Conservation (phyloP, 1,139 yeast species). For the Sugiyamaella xylanicola region DNA sequence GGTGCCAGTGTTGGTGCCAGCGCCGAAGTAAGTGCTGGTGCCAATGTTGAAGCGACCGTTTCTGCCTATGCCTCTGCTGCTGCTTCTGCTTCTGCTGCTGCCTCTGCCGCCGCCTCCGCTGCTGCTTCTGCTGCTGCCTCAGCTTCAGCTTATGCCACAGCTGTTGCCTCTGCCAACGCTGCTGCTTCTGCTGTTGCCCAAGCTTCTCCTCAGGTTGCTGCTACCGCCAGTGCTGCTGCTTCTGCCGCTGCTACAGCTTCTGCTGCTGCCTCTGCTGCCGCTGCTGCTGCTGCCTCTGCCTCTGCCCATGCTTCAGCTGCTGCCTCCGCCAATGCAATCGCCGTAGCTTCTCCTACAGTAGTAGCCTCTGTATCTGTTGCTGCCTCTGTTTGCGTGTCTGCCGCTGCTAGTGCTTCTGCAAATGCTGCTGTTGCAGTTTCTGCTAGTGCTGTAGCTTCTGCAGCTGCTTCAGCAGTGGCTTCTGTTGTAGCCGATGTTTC, state of each 20-base stretch:
- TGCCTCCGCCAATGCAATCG: conserved; percentile 3
- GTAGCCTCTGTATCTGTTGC: conserved; percentile 2
- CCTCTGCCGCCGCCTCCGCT: background rate
- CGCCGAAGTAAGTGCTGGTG: background rate
- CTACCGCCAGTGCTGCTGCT: conserved; percentile 14
- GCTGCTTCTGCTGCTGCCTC: conserved; percentile 1
- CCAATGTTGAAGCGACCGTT: background rate
- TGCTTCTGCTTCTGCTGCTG: conserved; percentile 1
- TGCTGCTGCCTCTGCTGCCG: conserved; percentile 14
- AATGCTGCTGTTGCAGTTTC: conserved; percentile 1
- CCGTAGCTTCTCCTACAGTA: background rate
- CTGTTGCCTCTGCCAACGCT: conserved; percentile 8
- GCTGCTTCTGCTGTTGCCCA: conserved; percentile 9
- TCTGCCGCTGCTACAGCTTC: conserved; percentile 11
- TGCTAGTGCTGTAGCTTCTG: conserved; percentile 8
- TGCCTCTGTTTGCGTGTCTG: background rate
- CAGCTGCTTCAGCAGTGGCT: background rate
- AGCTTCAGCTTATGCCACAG: background rate
- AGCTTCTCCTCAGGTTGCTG: conserved; percentile 4
- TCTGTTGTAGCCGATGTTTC: background rate
- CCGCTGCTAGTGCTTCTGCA: conserved; percentile 13
- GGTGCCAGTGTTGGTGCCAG: background rate
- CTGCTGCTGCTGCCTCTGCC: conserved; percentile 13
- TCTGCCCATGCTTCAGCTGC: conserved; percentile 7
- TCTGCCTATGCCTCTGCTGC: background rate